These are phyloP conservation scores for Glutinoglossum americanum DNA, from an alignment of 495 filamentous ascomycete genomes.

Conservation along the genomic window DNA sequence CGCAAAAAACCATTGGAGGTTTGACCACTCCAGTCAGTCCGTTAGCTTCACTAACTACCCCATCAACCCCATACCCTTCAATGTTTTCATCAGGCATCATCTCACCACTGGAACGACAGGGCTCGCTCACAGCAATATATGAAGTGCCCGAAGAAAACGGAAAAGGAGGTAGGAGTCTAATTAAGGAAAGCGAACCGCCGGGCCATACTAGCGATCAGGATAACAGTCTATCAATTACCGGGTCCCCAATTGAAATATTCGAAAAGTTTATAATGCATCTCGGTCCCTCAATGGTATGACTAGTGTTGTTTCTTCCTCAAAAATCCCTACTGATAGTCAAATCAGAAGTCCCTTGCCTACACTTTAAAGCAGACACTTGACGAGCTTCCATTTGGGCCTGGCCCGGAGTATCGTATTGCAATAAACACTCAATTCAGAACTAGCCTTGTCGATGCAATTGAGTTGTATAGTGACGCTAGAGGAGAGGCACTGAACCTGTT, in stretches of 20 bases:
- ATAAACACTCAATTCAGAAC: conserved; percentile 57
- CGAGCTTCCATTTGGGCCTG: conserved; percentile 57
- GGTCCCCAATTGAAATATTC: conserved; percentile 58
- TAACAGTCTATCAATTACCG: conserved; percentile 12
- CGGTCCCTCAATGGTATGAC: conserved; percentile 66
- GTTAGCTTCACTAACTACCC: not conserved
- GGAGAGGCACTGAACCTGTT: conserved; percentile 52
- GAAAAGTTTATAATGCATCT: conserved; percentile 66
- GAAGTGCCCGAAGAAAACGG: conserved; percentile 41
- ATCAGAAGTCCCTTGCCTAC: conserved; percentile 57
- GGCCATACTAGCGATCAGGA: not conserved
- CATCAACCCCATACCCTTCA: conserved; percentile 3
- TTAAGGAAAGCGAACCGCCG: not conserved
- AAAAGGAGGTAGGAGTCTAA: not conserved
- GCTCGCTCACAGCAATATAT: conserved; percentile 37
- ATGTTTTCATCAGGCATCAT: conserved; percentile 13
- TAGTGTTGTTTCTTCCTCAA: not conserved
- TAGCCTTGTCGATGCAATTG: conserved; percentile 59
- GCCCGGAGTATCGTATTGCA: conserved; percentile 40
- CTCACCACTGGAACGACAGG: conserved; percentile 19
- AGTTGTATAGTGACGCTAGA: conserved; percentile 52
- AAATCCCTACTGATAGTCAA: conserved; percentile 12
- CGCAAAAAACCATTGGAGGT: conserved; percentile 25
- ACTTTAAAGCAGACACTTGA: conserved; percentile 76
- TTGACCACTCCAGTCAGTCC: conserved; percentile 3